Evolutionary conservation across 2,329 filamentous ascomycete genomes (phyloP).

Genomic region (Chaetomium olivaceum): DNA sequence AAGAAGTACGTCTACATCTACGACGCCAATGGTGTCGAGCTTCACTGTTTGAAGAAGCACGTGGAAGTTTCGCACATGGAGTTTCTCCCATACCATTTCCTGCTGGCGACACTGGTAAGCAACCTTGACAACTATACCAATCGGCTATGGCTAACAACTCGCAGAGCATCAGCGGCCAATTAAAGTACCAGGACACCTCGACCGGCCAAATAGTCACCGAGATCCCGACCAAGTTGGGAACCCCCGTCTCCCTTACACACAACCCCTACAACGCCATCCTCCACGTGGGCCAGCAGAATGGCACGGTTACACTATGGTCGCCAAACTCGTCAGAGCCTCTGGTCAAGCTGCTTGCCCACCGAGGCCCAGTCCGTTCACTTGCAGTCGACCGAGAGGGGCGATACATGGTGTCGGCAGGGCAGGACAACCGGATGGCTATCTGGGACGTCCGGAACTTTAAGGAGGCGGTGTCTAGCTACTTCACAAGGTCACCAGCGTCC

Average conservation of each 20-base stretch:
- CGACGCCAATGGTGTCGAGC: slow-evolving; percentile 83
- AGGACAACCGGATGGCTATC: slow-evolving; percentile 88
- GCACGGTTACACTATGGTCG: slow-evolving; percentile 92
- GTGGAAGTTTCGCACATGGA: slow-evolving; percentile 91
- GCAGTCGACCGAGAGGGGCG: slow-evolving; percentile 85
- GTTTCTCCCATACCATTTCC: slow-evolving; percentile 94
- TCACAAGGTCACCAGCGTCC: slow-evolving; percentile 76
- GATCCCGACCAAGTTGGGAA: slow-evolving; percentile 79
- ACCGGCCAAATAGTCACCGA: slow-evolving; percentile 88
- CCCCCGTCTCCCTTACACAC: slow-evolving; percentile 79
- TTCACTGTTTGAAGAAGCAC: slow-evolving; percentile 89
- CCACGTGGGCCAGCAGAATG: slow-evolving; percentile 92
- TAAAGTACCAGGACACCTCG: slow-evolving; percentile 94
- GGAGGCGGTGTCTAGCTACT: slow-evolving; percentile 81
- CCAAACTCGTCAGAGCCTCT: slow-evolving; percentile 84
- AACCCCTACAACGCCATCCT: slow-evolving; percentile 92
- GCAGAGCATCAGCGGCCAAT: slow-evolving; percentile 73
- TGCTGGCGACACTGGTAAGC: slow-evolving; percentile 80
- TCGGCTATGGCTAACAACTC: slow-evolving; percentile 27
- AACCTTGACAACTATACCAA: not conserved
- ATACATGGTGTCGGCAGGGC: slow-evolving; percentile 93
- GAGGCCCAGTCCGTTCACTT: slow-evolving; percentile 81
- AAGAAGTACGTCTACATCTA: slow-evolving; percentile 98
- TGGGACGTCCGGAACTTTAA: slow-evolving; percentile 96
- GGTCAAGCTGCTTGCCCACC: slow-evolving; percentile 88